Base-by-base conservation (phyloP, 179 eudicot species). In the Beta corolliflora region DNA sequence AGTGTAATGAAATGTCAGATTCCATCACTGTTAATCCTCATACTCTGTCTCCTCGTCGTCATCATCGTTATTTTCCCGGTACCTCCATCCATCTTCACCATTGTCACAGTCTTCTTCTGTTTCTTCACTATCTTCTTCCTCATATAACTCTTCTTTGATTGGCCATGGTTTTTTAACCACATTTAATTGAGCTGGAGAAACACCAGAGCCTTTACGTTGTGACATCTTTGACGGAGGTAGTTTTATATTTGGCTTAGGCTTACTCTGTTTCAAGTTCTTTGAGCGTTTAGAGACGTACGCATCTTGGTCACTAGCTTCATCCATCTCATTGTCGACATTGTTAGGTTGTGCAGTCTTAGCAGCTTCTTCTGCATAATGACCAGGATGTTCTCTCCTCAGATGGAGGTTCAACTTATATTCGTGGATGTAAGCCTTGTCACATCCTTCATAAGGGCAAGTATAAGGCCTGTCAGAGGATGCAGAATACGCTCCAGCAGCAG, bases 81-180 rank as follows among this genome's bases (percentile, higher is more conserved):
- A 90, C 83, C 95, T 87, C 98, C 94, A 91, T 9, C 93, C 92
- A 56, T 88, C 97, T 85, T 88, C 99, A 54, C 83, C 91, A 81
- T 92, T 87, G 18, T 93, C 98, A 0, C 92, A 86, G 58, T 94
- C 99, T 90, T 96, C 99, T 72, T 96, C 99, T 1, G 99, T 96
- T 82, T 96, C 99, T 84, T 96, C 99, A 66, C 99, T 96, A 86
- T 96, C 99, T 83, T 96, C 99, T 67, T 91, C 98, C 67, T 91
- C 93, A 29, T 87, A 89, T 16, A 58, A 68, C 18, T 91, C 94
- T 80, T 90, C 99, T 77, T 90, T 93, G 16, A 83, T 81, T 0
- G 92, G 91, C 98, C 98, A 93, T 7, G 91, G 86, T 68, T 94
- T 92, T 55, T 91, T 96, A 68, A 79, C 81, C 16, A 86, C 19